Percentiles rank a stretch among this genome's conserved stretches.
phyloP scores from a whole-genome alignment of 108 stramenopile genomes.

The Cyclotella choctawhatcheeana region DNA sequence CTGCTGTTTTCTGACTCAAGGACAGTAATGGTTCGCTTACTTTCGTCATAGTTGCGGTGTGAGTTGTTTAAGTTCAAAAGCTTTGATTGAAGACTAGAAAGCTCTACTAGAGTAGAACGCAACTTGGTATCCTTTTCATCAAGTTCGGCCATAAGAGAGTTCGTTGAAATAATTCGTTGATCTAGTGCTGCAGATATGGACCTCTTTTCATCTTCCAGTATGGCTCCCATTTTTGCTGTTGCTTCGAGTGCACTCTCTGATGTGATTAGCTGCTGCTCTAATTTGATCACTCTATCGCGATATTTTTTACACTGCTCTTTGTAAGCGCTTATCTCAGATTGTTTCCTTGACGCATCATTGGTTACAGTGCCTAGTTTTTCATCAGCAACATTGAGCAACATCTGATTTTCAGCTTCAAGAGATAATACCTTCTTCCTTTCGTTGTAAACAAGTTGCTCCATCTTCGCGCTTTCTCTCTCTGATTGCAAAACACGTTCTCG shows the following conservation, averaged over 20 bases:
- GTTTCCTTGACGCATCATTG: conserved; percentile 20
- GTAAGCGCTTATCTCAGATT: conserved; percentile 36
- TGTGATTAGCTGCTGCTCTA: conserved; percentile 32
- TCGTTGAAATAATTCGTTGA: not conserved
- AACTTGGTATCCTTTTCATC: conserved; percentile 21
- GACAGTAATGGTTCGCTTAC: conserved; percentile 11
- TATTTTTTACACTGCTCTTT: conserved; percentile 50
- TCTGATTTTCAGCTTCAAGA: conserved; percentile 41
- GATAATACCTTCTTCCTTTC: conserved; percentile 35
- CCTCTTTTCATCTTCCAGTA: conserved; percentile 36
- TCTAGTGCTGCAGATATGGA: conserved; percentile 11
- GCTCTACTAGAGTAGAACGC: conserved; percentile 13
- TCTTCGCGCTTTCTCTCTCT: conserved; percentile 35
- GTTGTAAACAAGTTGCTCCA: conserved; percentile 32
- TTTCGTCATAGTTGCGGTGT: no score
- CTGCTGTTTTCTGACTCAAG: conserved; percentile 38
- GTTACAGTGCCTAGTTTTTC: conserved; percentile 31
- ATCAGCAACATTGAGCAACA: conserved; percentile 37
- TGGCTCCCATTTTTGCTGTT: conserved; percentile 18
- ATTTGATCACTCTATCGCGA: conserved; percentile 37
- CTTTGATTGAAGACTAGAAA: conserved; percentile 21
- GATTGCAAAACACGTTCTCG: conserved; percentile 35
- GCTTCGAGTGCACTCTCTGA: conserved; percentile 34
- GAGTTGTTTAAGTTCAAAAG: not conserved
- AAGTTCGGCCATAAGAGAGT: conserved; percentile 7